A percentile compares a stretch with the other conserved stretches of the same genome.
phyloP scores from a whole-genome alignment of 345 rosid genomes.

The Draba incana region DNA sequence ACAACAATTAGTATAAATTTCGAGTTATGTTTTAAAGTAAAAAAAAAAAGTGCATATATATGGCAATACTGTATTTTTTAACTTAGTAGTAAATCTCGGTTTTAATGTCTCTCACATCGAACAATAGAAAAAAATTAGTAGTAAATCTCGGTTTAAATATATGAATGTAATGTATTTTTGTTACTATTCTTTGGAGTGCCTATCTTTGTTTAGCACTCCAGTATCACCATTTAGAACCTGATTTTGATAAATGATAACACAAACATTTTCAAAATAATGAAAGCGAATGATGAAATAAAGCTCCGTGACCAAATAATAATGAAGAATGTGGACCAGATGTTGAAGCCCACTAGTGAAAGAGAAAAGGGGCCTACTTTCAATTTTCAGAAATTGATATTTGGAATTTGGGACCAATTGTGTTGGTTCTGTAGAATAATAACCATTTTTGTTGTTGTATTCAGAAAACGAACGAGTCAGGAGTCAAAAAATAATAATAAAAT shows the following conservation, averaged over 20 bases:
- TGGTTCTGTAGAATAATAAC: constrained; percentile 20
- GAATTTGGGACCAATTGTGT: constrained; percentile 37
- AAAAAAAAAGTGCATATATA: too few relatives aligned
- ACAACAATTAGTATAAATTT: not conserved
- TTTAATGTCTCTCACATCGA: too few relatives aligned
- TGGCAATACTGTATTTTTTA: too few relatives aligned
- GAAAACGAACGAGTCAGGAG: constrained; percentile 26
- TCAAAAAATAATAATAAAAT: not conserved
- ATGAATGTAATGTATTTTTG: too few relatives aligned
- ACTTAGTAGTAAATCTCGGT: too few relatives aligned
- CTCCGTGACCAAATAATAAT: constrained; percentile 17
- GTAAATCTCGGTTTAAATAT: too few relatives aligned
- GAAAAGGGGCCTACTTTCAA: constrained; percentile 36
- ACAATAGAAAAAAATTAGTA: too few relatives aligned
- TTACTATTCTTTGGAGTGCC: too few relatives aligned
- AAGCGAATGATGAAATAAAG: constrained; percentile 22
- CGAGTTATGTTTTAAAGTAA: too few relatives aligned
- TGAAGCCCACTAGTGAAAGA: constrained; percentile 40
- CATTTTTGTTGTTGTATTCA: constrained; percentile 20
- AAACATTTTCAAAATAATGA: constrained; percentile 17
- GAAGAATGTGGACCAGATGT: constrained; percentile 38
- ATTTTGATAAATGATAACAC: not conserved
- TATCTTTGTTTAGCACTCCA: too few relatives aligned
- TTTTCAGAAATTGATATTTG: constrained; percentile 20
- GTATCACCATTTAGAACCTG: too few relatives aligned